These are phyloP conservation scores for Suhomyces canberraensis DNA, from an alignment of 805 yeast species.

Conservation along the genomic window DNA sequence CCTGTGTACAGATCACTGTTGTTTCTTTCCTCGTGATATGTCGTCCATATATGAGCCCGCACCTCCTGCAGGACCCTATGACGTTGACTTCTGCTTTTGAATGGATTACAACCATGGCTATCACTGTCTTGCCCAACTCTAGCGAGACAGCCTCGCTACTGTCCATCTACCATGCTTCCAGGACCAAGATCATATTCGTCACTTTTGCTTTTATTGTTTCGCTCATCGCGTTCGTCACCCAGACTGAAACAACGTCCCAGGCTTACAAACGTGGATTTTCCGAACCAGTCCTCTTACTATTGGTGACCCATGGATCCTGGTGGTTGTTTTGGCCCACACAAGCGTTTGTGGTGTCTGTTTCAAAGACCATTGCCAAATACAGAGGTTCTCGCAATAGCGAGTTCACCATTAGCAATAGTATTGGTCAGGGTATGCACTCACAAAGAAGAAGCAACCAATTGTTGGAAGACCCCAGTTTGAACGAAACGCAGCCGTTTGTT, in stretches of 20 bases:
- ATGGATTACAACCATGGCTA: conserved; percentile 31
- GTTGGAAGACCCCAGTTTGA: conserved; percentile 15
- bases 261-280: conserved; percentile 56
- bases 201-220: conserved; percentile 32
- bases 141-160: conserved; percentile 19
- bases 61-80: too few species aligned
- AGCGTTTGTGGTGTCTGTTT: conserved; percentile 44
- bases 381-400: conserved; percentile 6
- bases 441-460: conserved; percentile 30
- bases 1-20: too few species aligned
- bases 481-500: conserved; percentile 7
- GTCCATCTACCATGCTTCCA: conserved; percentile 25
- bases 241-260: conserved; percentile 76
- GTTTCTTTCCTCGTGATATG: too few species aligned
- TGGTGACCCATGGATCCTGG: conserved; percentile 79
- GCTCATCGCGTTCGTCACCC: conserved; percentile 61
- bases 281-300: conserved; percentile 67
- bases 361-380: conserved; percentile 38
- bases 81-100: too few species aligned
- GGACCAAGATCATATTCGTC: conserved; percentile 36
- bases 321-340: conserved; percentile 70
- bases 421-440: conserved; percentile 19
- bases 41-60: too few species aligned
- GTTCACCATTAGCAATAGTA: conserved; percentile 17
- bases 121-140: conserved; percentile 28